Conservation (phyloP, 2,329 filamentous ascomycete genomes). For the Phialocephala sp. region DNA sequence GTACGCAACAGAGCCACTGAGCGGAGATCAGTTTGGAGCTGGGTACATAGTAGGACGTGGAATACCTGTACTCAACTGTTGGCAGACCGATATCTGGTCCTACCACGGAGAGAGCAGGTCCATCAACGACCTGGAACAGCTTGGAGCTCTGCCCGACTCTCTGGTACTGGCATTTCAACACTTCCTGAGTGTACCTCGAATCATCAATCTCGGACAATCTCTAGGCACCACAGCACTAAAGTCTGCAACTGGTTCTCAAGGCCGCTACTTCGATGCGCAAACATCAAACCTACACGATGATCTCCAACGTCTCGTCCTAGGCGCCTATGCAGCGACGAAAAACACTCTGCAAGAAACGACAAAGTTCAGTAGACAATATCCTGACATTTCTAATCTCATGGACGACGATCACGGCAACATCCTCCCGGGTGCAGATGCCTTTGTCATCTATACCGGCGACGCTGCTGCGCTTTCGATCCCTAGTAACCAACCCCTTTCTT, state of each 20-base stretch:
- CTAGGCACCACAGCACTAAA: conserved; percentile 16
- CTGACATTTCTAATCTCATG: conserved; percentile 9
- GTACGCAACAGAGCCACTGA: conserved; percentile 31
- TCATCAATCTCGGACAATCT: conserved; percentile 13
- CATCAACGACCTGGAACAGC: conserved; percentile 22
- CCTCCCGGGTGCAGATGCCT: background rate
- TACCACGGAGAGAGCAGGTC: conserved; percentile 35
- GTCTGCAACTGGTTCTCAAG: conserved; percentile 28
- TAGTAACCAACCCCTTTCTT: background rate
- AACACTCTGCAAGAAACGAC: conserved; percentile 39
- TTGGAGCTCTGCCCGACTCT: conserved; percentile 26
- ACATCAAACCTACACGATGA: conserved; percentile 37
- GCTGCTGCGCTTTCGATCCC: conserved; percentile 38
- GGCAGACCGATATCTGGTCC: conserved; percentile 41
- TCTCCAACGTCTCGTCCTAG: conserved; percentile 39
- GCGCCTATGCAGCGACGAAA: conserved; percentile 36
- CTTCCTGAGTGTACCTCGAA: conserved; percentile 18
- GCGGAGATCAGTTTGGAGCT: conserved; percentile 10
- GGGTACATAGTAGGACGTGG: conserved; percentile 31
- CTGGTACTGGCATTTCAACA: conserved; percentile 26
- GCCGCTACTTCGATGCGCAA: conserved; percentile 38
- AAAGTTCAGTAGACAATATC: conserved; percentile 25
- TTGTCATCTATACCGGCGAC: conserved; percentile 24
- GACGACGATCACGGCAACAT: background rate
- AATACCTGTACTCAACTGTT: conserved; percentile 26